Percentiles rank a stretch among this genome's conserved stretches.
Conservation (phyloP, 176 grass and related monocot species). For the Juncus effusus region DNA sequence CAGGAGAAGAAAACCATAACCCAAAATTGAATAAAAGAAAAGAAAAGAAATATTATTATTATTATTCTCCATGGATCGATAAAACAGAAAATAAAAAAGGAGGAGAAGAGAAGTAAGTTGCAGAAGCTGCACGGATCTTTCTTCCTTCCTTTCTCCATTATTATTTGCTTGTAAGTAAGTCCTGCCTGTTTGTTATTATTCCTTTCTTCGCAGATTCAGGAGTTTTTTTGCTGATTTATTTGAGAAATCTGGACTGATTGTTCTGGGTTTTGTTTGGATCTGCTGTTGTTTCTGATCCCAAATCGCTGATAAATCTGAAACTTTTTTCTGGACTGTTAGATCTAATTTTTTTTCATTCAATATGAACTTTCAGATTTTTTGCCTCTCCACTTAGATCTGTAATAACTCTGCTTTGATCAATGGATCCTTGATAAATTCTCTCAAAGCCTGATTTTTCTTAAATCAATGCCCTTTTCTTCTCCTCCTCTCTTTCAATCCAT, state of each 20-base stretch:
- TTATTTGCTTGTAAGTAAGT: constrained; percentile 23
- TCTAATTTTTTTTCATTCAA: constrained; percentile 15
- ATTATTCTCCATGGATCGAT: constrained; percentile 7
- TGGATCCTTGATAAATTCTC: constrained; percentile 19
- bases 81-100: background rate
- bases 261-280: background rate
- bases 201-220: background rate
- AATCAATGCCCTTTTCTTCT: background rate
- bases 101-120: background rate
- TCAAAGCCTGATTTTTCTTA: constrained; percentile 8
- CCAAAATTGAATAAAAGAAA: background rate
- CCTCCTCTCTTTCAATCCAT: background rate
- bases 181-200: background rate
- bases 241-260: background rate
- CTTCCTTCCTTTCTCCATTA: constrained; percentile 5
- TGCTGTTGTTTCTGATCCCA: constrained; percentile 6
- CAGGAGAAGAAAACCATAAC: constrained; percentile 24
- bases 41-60: too few relatives aligned
- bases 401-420: constrained; percentile 13
- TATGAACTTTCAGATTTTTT: background rate
- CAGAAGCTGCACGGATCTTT: background rate
- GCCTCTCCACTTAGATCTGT: constrained; percentile 15
- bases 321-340: background rate
- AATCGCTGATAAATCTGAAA: background rate
- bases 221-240: background rate